Conservation (phyloP, 139 green algal genomes). For the Diplosphaera chodatii region DNA sequence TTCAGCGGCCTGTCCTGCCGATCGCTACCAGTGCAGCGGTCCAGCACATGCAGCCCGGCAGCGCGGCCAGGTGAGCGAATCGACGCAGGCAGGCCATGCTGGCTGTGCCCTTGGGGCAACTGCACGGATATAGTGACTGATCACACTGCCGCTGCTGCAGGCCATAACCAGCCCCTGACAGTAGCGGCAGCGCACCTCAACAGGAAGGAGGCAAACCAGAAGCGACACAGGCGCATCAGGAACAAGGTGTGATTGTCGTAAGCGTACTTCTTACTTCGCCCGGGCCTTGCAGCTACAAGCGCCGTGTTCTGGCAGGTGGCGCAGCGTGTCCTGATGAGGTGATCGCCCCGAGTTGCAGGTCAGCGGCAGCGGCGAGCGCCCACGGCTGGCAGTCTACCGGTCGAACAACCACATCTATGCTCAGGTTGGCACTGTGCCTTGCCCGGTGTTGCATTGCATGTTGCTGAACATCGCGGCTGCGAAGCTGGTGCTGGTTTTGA, state of each 20-base stretch:
- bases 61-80: neutral
- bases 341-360: slow-evolving; percentile 52
- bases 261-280: no score
- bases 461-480: no score
- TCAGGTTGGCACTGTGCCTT: slow-evolving; percentile 68
- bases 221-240: slow-evolving; percentile 56
- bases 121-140: no score
- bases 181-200: neutral
- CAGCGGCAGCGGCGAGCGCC: slow-evolving; percentile 78
- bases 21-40: neutral
- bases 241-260: slow-evolving; percentile 67
- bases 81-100: no score
- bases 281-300: no score
- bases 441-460: no score
- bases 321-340: no score
- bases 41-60: neutral
- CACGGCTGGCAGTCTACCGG: slow-evolving; percentile 86
- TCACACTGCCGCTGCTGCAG: neutral
- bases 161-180: neutral
- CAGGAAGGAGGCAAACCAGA: slow-evolving; percentile 32
- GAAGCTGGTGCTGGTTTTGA: no score
- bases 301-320: no score
- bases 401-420: slow-evolving; percentile 98
- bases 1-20: neutral
- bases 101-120: no score